Base-by-base conservation (phyloP, 2,329 filamentous ascomycete genomes). In the Pyricularia sp. region DNA sequence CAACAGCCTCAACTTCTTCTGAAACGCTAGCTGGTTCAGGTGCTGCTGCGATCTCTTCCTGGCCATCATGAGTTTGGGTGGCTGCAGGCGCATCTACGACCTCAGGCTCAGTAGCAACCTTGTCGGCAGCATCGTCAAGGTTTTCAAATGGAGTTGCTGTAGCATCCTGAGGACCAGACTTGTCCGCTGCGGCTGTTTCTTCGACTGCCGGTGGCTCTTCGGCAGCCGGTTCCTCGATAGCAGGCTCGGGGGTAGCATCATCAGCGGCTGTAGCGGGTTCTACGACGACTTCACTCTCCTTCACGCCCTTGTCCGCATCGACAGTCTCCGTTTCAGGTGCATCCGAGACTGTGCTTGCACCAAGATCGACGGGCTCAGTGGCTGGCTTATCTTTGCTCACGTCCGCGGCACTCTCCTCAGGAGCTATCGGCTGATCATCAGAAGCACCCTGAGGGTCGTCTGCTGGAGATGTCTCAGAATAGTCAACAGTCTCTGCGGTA, bases 121-220 rank as follows among this genome's bases (percentile, higher is more conserved):
- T 63, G 1, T 63, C 25, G 4, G n/a, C 63, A 63, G 25, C 5
- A 7, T 26, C 42, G 10, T 69, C 67, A 20, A n/a, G 4, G 12
- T 42, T 28, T 12, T 64, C 68, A 59, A 58, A 64, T 5, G 30
- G 30, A 68, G 64, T 58, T 20, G 65, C 31, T 55, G 68, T 65
- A 64, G 66, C 7, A 20, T 69, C 68, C 6, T 69, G 67, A 25
- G 69, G 58, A 5, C 63, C 6, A 1, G 42, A n/a, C 7, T 68
- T 55, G 26, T 68, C 70, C 30, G 71, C 72, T 70, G 66, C 59
- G 25, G 6, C 36, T 26, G 12, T 4, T 12, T 61, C 50, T 59
- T 25, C 42, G 23, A n/a, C 65, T 12, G 25, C 20, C 4, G 14
- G 14, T 6, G 20, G 36, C 26, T 58, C 66, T 33, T 28, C 55